Evolutionary conservation across 2,329 filamentous ascomycete genomes (phyloP).

Genomic region (Ustilaginoidea virens): DNA sequence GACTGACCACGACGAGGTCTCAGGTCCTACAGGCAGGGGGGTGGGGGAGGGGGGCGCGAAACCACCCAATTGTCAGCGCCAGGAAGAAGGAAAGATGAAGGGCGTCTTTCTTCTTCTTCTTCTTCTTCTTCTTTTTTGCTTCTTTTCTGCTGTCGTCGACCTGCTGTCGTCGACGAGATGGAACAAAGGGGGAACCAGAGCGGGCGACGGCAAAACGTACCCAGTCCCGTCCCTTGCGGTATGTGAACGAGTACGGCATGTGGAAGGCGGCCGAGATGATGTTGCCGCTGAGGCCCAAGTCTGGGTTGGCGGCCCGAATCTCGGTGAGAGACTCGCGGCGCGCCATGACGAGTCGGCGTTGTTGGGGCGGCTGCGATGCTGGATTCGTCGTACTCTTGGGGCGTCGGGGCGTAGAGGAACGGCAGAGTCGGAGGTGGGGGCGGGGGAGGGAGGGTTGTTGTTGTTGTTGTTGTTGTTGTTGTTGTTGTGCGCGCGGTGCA

Average conservation of each 20-base stretch:
- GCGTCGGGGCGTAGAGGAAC: no score
- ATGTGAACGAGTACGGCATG: slow-evolving; percentile 43
- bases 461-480: no score
- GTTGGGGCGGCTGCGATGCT: no score
- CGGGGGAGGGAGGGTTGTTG: no score
- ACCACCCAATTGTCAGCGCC: background rate
- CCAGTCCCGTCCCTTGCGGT: slow-evolving; percentile 44
- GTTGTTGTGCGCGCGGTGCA: no score
- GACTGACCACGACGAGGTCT: slow-evolving; percentile 72
- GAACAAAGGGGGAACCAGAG: background rate
- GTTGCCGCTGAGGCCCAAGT: slow-evolving; percentile 44
- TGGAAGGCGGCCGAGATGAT: slow-evolving; percentile 52
- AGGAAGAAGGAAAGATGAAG: background rate
- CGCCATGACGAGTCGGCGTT: no score
- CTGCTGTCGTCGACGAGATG: no score
- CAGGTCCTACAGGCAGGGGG: slow-evolving; percentile 40
- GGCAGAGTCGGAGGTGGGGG: no score
- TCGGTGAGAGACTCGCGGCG: slow-evolving; percentile 37
- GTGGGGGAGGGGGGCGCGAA: background rate
- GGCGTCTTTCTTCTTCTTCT: no score
- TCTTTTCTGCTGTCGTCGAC: no score
- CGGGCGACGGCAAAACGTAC: slow-evolving; percentile 22
- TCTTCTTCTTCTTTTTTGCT: no score
- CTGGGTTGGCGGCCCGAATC: slow-evolving; percentile 38
- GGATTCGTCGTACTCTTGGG: no score